Base-by-base conservation (phyloP, 1,139 yeast species). In the Kodamaea plutei region DNA sequence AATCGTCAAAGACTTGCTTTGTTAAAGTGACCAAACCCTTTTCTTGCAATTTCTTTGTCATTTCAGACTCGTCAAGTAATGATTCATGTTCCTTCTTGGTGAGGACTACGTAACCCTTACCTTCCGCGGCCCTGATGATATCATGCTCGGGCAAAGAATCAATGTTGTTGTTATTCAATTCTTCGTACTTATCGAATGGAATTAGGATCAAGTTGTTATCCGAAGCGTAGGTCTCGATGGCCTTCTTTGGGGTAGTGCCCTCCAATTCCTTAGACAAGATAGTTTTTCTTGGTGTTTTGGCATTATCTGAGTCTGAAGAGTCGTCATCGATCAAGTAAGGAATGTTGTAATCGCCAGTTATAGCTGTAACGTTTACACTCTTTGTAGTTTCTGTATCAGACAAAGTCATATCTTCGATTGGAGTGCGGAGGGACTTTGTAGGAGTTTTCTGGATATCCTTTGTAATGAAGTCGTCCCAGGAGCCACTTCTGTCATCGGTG, bases 161-260 rank as follows among this genome's bases (percentile, higher is more conserved):
- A 9, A 55, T 39, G 38, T 56, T 56, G 28, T 54, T 52, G 6
- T 45, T 38, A 22, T 50, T 50, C 22, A 61, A 50, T 27, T 51
- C 54, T 29, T 69, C 65, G 35, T 65, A 75, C 36, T 71, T 72
- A 2, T 64, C 73, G 28, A 52, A 46, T 3, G 81, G 64, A 14
- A 80, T 41, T n/a, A 76, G 43, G 6, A 72, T 69, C 37, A 78
- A 48, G 24, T 71, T 67, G 38, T 75, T 67, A 12, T 63, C 63
- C 16, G 62, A 55, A 1, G 80, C 81, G 44, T 70, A 76, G 14
- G 57, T 52, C 37, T 69, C 69, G 14, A 75, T 55, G 20, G 69
- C 70, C 3, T 49, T 54, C 44, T 54, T 54, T n/a, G 45, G 31
- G n/a, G 36, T 26, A 8, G 29, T 38, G 36, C 38, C 30, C 21